A percentile compares a stretch with the other conserved stretches of the same genome.
Evolutionary conservation across 1,139 yeast genomes (phyloP).

Genomic region (Suhomyces kunorum): DNA sequence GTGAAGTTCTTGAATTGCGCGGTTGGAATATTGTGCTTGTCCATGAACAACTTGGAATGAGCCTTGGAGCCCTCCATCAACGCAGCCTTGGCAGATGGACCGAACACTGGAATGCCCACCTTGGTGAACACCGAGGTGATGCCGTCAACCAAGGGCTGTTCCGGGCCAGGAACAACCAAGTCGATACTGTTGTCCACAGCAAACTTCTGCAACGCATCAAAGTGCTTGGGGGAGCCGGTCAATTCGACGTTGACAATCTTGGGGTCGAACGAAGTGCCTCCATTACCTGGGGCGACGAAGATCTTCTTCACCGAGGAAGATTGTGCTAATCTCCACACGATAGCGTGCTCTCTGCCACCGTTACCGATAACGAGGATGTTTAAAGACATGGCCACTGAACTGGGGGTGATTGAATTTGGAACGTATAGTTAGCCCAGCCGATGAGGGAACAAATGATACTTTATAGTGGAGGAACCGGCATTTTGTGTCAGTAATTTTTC

Average conservation of each 20-base stretch:
- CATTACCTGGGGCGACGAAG: slow-evolving; percentile 96
- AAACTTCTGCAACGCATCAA: slow-evolving; percentile 59
- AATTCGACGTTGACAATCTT: slow-evolving; percentile 75
- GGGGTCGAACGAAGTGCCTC: slow-evolving; percentile 67
- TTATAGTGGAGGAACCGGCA: slow-evolving; percentile 1
- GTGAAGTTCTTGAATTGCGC: slow-evolving; percentile 86
- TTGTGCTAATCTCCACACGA: slow-evolving; percentile 87
- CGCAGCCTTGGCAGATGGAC: slow-evolving; percentile 90
- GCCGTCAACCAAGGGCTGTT: slow-evolving; percentile 96
- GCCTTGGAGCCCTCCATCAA: slow-evolving; percentile 97
- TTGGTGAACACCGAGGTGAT: slow-evolving; percentile 66
- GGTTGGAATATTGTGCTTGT: slow-evolving; percentile 87
- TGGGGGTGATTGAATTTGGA: slow-evolving; percentile 1
- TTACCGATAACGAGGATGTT: slow-evolving; percentile 89
- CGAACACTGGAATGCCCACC: slow-evolving; percentile 94
- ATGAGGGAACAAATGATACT: slow-evolving; percentile 2
- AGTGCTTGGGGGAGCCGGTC: slow-evolving; percentile 60
- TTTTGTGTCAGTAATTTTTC: slow-evolving; percentile 9
- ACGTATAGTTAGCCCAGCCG: slow-evolving; percentile 1
- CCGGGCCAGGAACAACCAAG: slow-evolving; percentile 97
- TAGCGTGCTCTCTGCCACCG: slow-evolving; percentile 99
- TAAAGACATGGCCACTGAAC: slow-evolving; percentile 22
- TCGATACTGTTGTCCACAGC: slow-evolving; percentile 67
- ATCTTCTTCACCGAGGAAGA: slow-evolving; percentile 70
- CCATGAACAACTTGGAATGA: slow-evolving; percentile 92